Base-by-base conservation (phyloP, 495 filamentous ascomycete genomes). In the Apiosordaria backusii region DNA sequence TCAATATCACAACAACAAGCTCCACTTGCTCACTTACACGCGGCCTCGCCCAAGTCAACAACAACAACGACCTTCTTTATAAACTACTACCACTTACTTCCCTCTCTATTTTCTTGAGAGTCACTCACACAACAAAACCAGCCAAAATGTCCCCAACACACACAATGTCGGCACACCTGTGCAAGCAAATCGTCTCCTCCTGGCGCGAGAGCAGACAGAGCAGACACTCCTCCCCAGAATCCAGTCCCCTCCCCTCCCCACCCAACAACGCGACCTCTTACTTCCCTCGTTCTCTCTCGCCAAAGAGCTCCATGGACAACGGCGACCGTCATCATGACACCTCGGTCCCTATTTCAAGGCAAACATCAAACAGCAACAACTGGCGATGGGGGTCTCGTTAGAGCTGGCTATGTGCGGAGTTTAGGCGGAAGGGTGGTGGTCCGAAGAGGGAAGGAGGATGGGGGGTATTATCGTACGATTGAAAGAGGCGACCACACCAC, bases 121-220 rank as follows among this genome's bases (percentile, higher is more conserved):
- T 25, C 24, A 35, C 59, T 45, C 40, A 60, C 50, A 59, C 7
- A 57, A 22, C 58, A 50, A 50, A 27, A 9, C 52, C 27, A 21
- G 25, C 26, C 60, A 65, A 68, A 65, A 83, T 83, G 81, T 79
- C 80, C 63, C 81, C 81, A 61, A 83, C 81, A 16, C 80, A 83
- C 73, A 83, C 81, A 60, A 83, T 83, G 80, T 80, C 80, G 6
- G 80, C 80, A 71, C 81, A 83, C 64, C 70, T 83, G 71, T 83
- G 81, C 79, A 81, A 79, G 71, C 72, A 83, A 66, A 83, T 83
- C 71, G 78, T 77, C 75, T 73, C 77, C 40, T 82, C 81, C 4
- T 82, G 79, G 77, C 66, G 72, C 61, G 78, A 80, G 62, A 75
- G 76, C 29, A 70, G 74, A 45, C 79, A 80, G 61, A 74, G 75